Conservation (phyloP, 2,329 filamentous ascomycete genomes). For the Colletotrichum lini region DNA sequence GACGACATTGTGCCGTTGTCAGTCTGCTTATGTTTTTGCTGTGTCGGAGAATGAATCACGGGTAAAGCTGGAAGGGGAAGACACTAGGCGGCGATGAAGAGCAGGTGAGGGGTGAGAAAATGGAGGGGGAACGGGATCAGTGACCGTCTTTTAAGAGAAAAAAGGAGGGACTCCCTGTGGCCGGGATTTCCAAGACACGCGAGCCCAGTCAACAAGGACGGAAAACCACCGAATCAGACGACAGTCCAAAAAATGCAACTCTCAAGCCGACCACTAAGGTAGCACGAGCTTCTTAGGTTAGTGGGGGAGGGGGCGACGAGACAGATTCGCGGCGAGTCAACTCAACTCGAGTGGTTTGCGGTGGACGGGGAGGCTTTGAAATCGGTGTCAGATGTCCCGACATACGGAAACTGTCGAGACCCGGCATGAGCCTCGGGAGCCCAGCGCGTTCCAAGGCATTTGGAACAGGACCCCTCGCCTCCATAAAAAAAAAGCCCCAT, state of each 20-base stretch:
- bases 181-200: conserved; percentile 24
- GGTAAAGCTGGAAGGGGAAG: conserved; percentile 41
- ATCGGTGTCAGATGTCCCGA: conserved; percentile 40
- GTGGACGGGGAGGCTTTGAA: conserved; percentile 25
- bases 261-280: neutral
- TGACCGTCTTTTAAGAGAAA: conserved; percentile 28
- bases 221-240: conserved; percentile 21
- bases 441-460: neutral
- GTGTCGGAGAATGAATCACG: conserved; percentile 22
- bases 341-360: conserved; percentile 17
- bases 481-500: neutral
- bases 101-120: neutral
- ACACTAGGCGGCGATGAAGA: neutral
- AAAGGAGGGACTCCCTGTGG: conserved; percentile 11
- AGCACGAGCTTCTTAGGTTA: conserved; percentile 11
- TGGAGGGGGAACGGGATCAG: conserved; percentile 23
- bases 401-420: conserved; percentile 22
- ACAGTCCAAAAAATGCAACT: conserved; percentile 12
- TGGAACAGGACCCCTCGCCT: neutral
- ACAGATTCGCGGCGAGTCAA: conserved; percentile 7
- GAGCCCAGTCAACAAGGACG: conserved; percentile 22
- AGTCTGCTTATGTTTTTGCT: too few species aligned
- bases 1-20: conserved; percentile 57
- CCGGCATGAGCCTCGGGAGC: conserved; percentile 18
- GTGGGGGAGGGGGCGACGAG: conserved; percentile 16